phyloP scores from a whole-genome alignment of 2,329 filamentous ascomycete genomes.

The Capronia americana region DNA sequence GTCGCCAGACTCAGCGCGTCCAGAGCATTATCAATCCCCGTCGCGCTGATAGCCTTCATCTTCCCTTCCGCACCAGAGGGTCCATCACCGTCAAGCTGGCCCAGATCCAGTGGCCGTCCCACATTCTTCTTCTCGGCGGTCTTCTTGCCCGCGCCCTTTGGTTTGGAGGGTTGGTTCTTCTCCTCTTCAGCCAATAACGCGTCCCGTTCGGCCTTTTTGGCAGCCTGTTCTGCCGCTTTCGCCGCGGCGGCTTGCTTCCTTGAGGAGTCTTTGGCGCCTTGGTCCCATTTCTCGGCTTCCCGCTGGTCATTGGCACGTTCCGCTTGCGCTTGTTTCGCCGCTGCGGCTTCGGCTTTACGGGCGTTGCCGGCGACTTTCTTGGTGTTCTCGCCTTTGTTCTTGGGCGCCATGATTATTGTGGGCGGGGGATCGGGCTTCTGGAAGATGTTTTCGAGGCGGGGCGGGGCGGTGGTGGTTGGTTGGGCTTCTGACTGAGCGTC shows the following conservation, averaged over 20 bases:
- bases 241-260: slow-evolving; percentile 92
- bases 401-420: slow-evolving; percentile 72
- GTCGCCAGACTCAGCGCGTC: slow-evolving; percentile 78
- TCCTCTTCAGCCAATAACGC: slow-evolving; percentile 85
- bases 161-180: slow-evolving; percentile 64
- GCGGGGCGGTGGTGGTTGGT: slow-evolving; percentile 10
- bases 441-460: not conserved
- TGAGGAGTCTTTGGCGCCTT: slow-evolving; percentile 80
- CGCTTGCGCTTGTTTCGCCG: slow-evolving; percentile 75
- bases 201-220: slow-evolving; percentile 92
- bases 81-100: slow-evolving; percentile 71
- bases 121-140: slow-evolving; percentile 58
- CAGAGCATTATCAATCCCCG: slow-evolving; percentile 91
- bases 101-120: slow-evolving; percentile 72
- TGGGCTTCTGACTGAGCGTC: slow-evolving; percentile 2
- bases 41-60: slow-evolving; percentile 72
- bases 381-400: slow-evolving; percentile 72
- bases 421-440: not conserved
- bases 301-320: slow-evolving; percentile 70
- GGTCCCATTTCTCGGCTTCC: slow-evolving; percentile 71
- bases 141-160: slow-evolving; percentile 65
- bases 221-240: slow-evolving; percentile 80
- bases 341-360: slow-evolving; percentile 83
- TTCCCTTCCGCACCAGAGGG: slow-evolving; percentile 47
- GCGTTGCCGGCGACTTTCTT: slow-evolving; percentile 93